Evolutionary conservation across 192 early-diverging fungal species (phyloP).

Genomic region (Helicostylum pulchrum): DNA sequence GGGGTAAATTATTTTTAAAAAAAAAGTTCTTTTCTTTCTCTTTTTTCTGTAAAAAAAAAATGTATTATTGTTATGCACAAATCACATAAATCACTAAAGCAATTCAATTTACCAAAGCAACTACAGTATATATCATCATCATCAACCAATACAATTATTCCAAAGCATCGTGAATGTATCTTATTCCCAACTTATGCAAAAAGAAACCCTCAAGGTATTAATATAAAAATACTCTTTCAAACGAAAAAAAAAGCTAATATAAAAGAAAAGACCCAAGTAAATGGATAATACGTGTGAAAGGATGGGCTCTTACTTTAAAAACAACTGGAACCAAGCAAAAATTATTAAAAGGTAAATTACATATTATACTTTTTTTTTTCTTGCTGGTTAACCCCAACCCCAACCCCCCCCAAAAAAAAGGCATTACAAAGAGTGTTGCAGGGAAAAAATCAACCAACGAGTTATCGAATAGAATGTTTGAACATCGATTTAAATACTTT

Average conservation of each 20-base stretch:
- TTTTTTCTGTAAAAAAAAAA: not conserved
- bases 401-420: constrained; percentile 5
- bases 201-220: constrained; percentile 23
- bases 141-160: not conserved
- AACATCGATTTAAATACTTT: constrained; percentile 39
- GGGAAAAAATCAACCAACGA: constrained; percentile 23
- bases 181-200: constrained; percentile 51
- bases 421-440: constrained; percentile 30
- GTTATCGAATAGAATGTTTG: constrained; percentile 14
- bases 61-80: not conserved
- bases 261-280: constrained; percentile 17
- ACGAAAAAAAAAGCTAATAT: not conserved
- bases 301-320: constrained; percentile 38
- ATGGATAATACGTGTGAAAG: constrained; percentile 32
- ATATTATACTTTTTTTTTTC: constrained; percentile 1
- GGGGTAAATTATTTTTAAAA: too few species aligned
- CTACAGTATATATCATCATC: not conserved
- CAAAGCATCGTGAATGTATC: constrained; percentile 30
- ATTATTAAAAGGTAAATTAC: constrained; percentile 31
- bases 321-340: constrained; percentile 21
- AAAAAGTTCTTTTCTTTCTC: constrained; percentile 4
- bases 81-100: not conserved
- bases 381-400: too few species aligned
- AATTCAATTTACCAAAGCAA: not conserved
- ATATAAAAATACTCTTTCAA: not conserved